A percentile compares a stretch with the other conserved stretches of the same genome.
Evolutionary conservation across 441 rosid species (phyloP).

Genomic region (Corymbia citriodora): DNA sequence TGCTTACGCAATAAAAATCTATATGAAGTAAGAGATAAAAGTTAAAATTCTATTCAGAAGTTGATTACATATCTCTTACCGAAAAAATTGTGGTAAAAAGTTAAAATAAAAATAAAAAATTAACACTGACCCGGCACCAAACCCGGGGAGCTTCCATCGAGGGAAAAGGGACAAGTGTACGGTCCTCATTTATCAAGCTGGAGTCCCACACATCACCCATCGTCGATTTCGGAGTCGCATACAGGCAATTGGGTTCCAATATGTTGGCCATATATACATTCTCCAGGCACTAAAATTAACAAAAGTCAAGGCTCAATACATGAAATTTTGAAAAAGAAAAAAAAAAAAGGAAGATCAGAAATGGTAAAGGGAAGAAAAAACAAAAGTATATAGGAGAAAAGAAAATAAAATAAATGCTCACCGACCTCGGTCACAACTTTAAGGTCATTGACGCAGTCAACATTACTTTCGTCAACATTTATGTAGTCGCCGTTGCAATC

Average conservation of each 20-base stretch:
- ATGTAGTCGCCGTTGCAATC: background rate
- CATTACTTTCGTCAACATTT: background rate
- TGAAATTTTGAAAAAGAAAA: background rate
- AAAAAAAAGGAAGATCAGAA: background rate
- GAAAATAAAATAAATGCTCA: background rate
- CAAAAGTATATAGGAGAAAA: background rate
- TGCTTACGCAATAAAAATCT: background rate
- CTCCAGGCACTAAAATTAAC: background rate
- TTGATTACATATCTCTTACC: background rate
- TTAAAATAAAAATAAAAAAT: background rate
- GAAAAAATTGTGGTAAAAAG: background rate
- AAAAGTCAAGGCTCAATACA: background rate
- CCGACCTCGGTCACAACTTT: background rate
- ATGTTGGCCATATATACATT: background rate
- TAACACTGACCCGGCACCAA: conserved; percentile 15
- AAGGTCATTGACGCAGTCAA: background rate
- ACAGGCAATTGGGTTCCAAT: background rate
- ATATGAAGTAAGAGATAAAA: background rate
- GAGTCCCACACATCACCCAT: background rate
- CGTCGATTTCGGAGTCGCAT: background rate
- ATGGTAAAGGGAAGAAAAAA: background rate
- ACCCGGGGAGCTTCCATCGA: background rate
- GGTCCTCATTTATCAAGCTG: conserved; percentile 2
- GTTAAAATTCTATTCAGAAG: background rate
- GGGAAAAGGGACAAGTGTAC: background rate